Base-by-base conservation (phyloP, 192 early-diverging fungal species). In the Linnemannia schmuckeri region DNA sequence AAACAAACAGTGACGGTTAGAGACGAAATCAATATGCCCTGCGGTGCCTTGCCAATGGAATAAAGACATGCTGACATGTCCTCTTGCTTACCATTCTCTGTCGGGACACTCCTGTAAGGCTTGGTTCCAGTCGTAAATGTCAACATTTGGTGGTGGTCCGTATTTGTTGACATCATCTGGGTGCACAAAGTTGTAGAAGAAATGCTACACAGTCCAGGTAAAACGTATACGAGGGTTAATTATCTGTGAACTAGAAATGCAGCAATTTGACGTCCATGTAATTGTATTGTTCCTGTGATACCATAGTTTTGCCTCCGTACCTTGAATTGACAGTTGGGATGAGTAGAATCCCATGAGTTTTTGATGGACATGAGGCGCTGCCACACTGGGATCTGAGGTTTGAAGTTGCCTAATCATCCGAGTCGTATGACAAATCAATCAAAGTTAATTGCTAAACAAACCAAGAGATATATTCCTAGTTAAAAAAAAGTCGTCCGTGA, bases 181-280 rank as follows among this genome's bases (percentile, higher is more conserved):
- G 83, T 97, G 95, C 6, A 96, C 97, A 85, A 96, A 93, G 81
- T 98, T 99, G 88, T 99, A 99, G 81, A 99, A 98, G 83, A 97
- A 99, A 86, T 97, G 95, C 94, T 95, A 87, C 40, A 37, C 44
- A 72, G 9, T 18, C n/a, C n/a, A 66, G 12, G 10, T 66, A 66
- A 6, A 63, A 12, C 13, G 13, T 33, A 30, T 33, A 30, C 24
- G 33, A 12, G 12, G 33, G 8, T 33, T 22, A 37, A 61, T 17
- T 30, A 73, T 41, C 49, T 24, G 30, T 52, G 35, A 7, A 52
- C 13, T 27, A 52, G 41, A 1, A 27, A 79, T 42, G 0, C 6
- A 22, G 7, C 12, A 4, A 12, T 77, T 17, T 15, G 17, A 52
- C 40, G 70, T 24, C 17, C 1, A 33, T 54, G 0, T 22, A 15